phyloP scores from a whole-genome alignment of 148 eudicot genomes.

The Cornus kousa region DNA sequence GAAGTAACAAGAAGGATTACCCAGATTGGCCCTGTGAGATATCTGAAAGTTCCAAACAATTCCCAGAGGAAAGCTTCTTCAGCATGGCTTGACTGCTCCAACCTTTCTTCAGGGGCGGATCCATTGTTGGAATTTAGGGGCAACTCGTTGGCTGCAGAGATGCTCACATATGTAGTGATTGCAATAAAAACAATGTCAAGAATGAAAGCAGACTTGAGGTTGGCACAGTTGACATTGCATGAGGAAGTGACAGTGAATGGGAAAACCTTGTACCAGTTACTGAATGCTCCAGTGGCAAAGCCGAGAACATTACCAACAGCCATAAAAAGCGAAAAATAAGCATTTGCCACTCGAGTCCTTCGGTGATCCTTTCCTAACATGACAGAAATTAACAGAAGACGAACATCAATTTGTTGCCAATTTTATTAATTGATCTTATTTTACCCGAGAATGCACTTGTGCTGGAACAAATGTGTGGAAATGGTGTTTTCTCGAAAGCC shows the following conservation, averaged over 20 bases:
- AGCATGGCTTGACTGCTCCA: constrained; percentile 41
- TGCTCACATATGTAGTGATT: constrained; percentile 69
- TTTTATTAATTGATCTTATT: too few species aligned
- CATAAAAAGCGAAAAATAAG: constrained; percentile 93
- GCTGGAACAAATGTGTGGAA: not conserved
- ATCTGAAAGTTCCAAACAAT: constrained; percentile 77
- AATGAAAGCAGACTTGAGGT: constrained; percentile 86
- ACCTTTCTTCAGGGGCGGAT: constrained; percentile 30
- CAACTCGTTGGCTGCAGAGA: constrained; percentile 66
- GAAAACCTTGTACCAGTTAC: constrained; percentile 67
- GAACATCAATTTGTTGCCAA: too few species aligned
- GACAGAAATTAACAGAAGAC: constrained; percentile 9
- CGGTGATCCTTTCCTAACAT: constrained; percentile 79
- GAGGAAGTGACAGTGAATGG: constrained; percentile 80
- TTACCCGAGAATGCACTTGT: too few species aligned
- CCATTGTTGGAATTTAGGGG: constrained; percentile 35
- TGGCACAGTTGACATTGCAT: constrained; percentile 78
- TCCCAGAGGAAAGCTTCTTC: constrained; percentile 97
- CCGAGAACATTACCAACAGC: constrained; percentile 96
- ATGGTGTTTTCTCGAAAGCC: not conserved
- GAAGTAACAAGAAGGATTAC: constrained; percentile 75
- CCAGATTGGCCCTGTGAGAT: constrained; percentile 81
- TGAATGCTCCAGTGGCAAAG: constrained; percentile 90
- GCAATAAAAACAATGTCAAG: constrained; percentile 60
- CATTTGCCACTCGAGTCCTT: constrained; percentile 96